A percentile compares a stretch with the other conserved stretches of the same genome.
Conservation (phyloP, 768 basidiomycete genomes). For the Trametopsis cervina region DNA sequence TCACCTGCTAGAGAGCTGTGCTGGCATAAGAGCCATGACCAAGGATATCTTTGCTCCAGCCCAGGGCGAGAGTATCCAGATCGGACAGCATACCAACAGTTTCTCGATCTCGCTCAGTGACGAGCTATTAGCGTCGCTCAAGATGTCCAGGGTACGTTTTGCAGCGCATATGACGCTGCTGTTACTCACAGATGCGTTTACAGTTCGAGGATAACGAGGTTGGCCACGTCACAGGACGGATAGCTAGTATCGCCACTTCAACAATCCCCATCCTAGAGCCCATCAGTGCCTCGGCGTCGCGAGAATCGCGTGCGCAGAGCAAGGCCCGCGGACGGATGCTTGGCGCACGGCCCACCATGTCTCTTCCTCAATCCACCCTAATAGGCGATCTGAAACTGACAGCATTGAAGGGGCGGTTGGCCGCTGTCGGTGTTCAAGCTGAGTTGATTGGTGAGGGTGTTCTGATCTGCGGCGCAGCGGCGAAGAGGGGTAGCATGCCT, state of each 20-base stretch:
- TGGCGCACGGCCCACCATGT: slow-evolving; percentile 57
- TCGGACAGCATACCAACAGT: slow-evolving; percentile 93
- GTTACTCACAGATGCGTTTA: background rate
- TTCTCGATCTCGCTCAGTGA: slow-evolving; percentile 95
- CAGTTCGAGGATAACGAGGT: slow-evolving; percentile 99
- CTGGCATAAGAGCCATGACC: slow-evolving; percentile 82
- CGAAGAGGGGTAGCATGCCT: slow-evolving; percentile 32
- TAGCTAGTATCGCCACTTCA: slow-evolving; percentile 78
- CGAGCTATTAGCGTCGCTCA: slow-evolving; percentile 67
- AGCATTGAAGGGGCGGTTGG: slow-evolving; percentile 74
- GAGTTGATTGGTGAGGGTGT: slow-evolving; percentile 98
- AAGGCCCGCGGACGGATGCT: slow-evolving; percentile 36
- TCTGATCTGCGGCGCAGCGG: slow-evolving; percentile 73
- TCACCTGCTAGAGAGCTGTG: slow-evolving; percentile 73
- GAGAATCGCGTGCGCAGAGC: slow-evolving; percentile 9
- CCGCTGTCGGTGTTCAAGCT: slow-evolving; percentile 71
- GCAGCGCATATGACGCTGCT: background rate
- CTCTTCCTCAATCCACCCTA: slow-evolving; percentile 86
- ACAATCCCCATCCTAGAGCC: slow-evolving; percentile 87
- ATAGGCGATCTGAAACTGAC: slow-evolving; percentile 96
- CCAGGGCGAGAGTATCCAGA: slow-evolving; percentile 72
- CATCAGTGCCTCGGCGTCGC: slow-evolving; percentile 20
- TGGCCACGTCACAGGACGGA: slow-evolving; percentile 85
- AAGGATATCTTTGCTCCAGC: slow-evolving; percentile 83
- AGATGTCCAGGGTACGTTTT: slow-evolving; percentile 76